These are phyloP conservation scores for Gaultheria prostrata DNA, from an alignment of 148 eudicot species.

Conservation along the genomic window DNA sequence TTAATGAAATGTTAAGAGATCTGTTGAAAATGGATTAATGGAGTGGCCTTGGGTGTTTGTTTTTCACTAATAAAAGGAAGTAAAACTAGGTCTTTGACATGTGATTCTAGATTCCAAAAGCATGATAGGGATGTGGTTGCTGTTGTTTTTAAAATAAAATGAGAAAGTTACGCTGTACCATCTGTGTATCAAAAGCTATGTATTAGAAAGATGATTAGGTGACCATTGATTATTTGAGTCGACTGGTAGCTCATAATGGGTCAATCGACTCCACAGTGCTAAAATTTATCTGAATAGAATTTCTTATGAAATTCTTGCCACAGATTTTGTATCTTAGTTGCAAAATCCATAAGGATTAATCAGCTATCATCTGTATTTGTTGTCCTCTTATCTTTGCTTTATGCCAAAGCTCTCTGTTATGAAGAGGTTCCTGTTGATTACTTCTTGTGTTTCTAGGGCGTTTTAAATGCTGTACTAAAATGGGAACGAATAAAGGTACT, in stretches of 20 bases:
- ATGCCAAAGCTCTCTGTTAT: not conserved
- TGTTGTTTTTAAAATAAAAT: not conserved
- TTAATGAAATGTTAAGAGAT: not conserved
- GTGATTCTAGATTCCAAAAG: not conserved
- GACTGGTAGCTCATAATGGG: not conserved
- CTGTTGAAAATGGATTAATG: not conserved
- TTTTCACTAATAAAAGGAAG: not conserved
- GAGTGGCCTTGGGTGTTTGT: not conserved
- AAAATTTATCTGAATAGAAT: not conserved
- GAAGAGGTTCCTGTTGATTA: not conserved
- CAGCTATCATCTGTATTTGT: too few relatives aligned
- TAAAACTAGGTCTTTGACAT: not conserved
- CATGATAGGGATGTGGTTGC: not conserved
- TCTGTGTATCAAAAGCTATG: not conserved
- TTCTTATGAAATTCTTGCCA: not conserved
- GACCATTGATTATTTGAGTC: not conserved
- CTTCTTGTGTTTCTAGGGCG: not conserved
- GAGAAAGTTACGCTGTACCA: not conserved
- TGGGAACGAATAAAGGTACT: not conserved
- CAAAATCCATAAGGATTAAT: not conserved
- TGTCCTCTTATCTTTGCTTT: not conserved
- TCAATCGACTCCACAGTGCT: not conserved
- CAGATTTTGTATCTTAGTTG: not conserved
- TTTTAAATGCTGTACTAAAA: not conserved
- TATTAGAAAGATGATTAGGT: not conserved